These are phyloP conservation scores for Arthroderma sp. DNA, from an alignment of 2,329 filamentous ascomycete species.

Conservation along the genomic window DNA sequence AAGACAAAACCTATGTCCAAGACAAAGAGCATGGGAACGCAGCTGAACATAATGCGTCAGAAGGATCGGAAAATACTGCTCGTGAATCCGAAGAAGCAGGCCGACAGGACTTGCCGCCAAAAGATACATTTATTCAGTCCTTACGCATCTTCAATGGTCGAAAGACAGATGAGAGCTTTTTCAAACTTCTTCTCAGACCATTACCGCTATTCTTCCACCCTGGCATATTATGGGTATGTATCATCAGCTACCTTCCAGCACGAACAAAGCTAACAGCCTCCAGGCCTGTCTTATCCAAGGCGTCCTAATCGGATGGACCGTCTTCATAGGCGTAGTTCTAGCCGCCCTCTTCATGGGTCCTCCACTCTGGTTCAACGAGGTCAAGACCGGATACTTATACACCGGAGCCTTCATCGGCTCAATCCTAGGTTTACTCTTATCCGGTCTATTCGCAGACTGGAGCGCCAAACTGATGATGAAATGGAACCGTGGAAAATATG, in stretches of 20 bases:
- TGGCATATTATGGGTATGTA: constrained; percentile 60
- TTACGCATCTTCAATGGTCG: constrained; percentile 65
- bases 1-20: constrained; percentile 5
- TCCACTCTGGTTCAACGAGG: constrained; percentile 69
- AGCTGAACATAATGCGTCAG: background rate
- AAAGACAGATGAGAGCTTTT: constrained; percentile 64
- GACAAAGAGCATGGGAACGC: constrained; percentile 1
- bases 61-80: background rate
- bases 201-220: constrained; percentile 75
- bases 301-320: constrained; percentile 86
- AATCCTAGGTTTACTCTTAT: constrained; percentile 60
- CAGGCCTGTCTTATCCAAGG: constrained; percentile 64
- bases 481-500: constrained; percentile 68
- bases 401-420: constrained; percentile 76
- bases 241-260: constrained; percentile 16
- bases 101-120: constrained; percentile 27
- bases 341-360: constrained; percentile 71
- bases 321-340: constrained; percentile 75
- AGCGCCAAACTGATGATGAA: constrained; percentile 57
- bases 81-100: constrained; percentile 1
- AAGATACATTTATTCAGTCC: constrained; percentile 44
- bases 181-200: constrained; percentile 53
- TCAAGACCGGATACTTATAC: constrained; percentile 76
- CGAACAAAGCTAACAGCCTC: constrained; percentile 6
- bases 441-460: constrained; percentile 61